Conservation (phyloP, 805 yeast genomes). For the Suhomyces prunicola region DNA sequence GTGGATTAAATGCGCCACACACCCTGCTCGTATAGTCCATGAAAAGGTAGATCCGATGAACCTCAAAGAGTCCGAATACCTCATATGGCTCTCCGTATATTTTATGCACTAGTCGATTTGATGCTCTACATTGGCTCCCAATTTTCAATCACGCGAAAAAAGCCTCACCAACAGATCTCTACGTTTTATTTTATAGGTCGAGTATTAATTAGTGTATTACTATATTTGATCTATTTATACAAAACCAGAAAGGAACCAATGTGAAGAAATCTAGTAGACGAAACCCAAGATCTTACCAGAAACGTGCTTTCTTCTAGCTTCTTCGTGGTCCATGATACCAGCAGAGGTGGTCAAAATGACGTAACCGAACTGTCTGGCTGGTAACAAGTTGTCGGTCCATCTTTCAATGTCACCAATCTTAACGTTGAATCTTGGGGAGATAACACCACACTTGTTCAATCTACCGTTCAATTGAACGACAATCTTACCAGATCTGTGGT, state of each 20-base stretch:
- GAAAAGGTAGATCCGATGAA: constrained; percentile 36
- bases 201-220: not conserved
- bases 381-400: constrained; percentile 29
- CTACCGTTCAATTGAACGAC: constrained; percentile 97
- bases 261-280: constrained; percentile 14
- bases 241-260: not conserved
- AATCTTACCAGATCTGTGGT: constrained; percentile 98
- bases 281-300: constrained; percentile 27
- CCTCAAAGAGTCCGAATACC: constrained; percentile 14
- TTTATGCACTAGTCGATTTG: not conserved
- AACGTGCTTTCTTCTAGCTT: constrained; percentile 28
- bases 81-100: not conserved
- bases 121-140: not conserved
- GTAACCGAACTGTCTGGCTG: constrained; percentile 26
- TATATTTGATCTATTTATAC: constrained; percentile 4
- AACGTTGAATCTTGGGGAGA: constrained; percentile 27
- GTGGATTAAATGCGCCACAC: constrained; percentile 63
- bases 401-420: constrained; percentile 23
- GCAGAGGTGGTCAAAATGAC: constrained; percentile 27
- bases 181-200: not conserved
- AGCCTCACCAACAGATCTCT: not conserved
- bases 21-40: constrained; percentile 59
- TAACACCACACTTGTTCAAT: constrained; percentile 31
- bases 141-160: not conserved
- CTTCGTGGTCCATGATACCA: constrained; percentile 29